phyloP scores from a whole-genome alignment of 163 green algal species.

The Chloromonas sp. region DNA sequence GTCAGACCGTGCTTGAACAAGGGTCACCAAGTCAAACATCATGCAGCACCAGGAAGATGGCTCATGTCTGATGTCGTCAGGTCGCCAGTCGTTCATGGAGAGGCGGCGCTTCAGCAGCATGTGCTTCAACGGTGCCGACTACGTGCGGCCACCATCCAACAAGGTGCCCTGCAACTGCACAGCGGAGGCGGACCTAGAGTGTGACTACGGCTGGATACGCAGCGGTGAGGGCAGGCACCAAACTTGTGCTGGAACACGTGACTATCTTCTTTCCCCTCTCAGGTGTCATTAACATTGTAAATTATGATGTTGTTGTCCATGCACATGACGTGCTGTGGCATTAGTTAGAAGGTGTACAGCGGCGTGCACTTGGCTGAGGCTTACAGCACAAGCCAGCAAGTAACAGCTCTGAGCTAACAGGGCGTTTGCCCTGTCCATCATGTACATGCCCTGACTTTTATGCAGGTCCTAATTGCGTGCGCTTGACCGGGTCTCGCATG shows the following conservation, averaged over 20 bases:
- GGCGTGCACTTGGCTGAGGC: background rate
- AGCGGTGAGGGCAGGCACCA: background rate
- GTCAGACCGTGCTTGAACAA: no score
- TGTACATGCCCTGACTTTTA: background rate
- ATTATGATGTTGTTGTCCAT: no score
- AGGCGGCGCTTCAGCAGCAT: constrained; percentile 8
- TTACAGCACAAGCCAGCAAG: background rate
- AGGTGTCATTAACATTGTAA: no score
- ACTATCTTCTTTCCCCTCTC: background rate
- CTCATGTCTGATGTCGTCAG: constrained; percentile 11
- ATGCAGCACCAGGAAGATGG: background rate
- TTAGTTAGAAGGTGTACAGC: background rate
- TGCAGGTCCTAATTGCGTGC: background rate
- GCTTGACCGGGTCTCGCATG: background rate
- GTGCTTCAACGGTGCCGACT: constrained; percentile 34
- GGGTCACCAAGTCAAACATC: no score
- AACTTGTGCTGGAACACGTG: background rate
- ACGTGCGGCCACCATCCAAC: constrained; percentile 25
- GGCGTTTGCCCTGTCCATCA: no score
- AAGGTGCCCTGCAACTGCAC: constrained; percentile 41
- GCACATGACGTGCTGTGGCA: no score
- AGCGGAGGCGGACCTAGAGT: constrained; percentile 35
- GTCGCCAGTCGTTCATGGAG: constrained; percentile 18
- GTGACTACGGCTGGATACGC: constrained; percentile 42
- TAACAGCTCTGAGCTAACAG: background rate